These are phyloP conservation scores for Seminavis robusta DNA, from an alignment of 108 stramenopile species.

Conservation along the genomic window DNA sequence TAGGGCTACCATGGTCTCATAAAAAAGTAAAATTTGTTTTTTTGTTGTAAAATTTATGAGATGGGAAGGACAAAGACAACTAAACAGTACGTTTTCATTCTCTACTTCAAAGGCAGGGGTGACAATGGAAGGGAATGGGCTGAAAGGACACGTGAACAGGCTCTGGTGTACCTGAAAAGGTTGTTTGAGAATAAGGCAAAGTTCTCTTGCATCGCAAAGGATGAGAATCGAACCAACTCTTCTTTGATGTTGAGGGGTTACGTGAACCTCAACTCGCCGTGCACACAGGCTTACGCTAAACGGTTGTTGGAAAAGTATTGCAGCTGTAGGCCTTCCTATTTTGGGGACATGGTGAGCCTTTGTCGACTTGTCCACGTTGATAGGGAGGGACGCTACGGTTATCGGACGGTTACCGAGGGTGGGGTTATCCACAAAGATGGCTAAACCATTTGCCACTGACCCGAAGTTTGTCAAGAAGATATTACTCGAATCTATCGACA, in stretches of 20 bases:
- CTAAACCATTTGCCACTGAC: slow-evolving; percentile 1
- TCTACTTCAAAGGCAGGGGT: not conserved
- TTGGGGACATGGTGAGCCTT: not conserved
- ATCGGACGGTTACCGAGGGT: not conserved
- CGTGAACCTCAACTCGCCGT: slow-evolving; percentile 1
- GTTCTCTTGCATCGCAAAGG: slow-evolving; percentile 3
- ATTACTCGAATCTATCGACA: not conserved
- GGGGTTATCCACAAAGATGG: not conserved
- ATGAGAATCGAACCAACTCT: not conserved
- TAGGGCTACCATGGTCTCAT: too few species aligned
- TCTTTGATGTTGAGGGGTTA: slow-evolving; percentile 6
- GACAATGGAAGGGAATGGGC: not conserved
- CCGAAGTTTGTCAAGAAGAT: slow-evolving; percentile 1
- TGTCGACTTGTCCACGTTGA: not conserved
- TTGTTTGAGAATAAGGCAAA: not conserved
- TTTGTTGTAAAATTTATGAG: not conserved
- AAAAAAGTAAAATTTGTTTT: too few species aligned
- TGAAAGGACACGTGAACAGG: not conserved
- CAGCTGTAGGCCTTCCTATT: not conserved
- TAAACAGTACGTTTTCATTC: not conserved
- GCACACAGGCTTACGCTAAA: not conserved
- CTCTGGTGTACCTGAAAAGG: slow-evolving; percentile 1
- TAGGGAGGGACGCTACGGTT: too few species aligned
- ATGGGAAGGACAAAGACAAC: not conserved
- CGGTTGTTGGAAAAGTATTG: slow-evolving; percentile 1